A percentile compares a stretch with the other conserved stretches of the same genome.
These are phyloP conservation scores for Candida mesenterica DNA, from an alignment of 1,139 yeast genomes.

Conservation along the genomic window DNA sequence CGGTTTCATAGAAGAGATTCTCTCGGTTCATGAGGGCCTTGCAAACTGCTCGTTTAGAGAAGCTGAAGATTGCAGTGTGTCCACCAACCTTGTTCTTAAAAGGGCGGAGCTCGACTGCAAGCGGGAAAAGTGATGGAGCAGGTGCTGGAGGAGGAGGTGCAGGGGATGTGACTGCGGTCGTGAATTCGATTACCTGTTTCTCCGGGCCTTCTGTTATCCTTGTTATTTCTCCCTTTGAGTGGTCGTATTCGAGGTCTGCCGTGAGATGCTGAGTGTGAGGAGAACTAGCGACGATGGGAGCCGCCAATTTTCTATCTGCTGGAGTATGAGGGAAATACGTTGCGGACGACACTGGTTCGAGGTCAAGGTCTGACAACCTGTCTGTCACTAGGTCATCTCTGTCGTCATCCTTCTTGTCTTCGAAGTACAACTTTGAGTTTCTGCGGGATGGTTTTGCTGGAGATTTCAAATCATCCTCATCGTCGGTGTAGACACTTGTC, in stretches of 20 bases:
- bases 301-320: constrained; percentile 17
- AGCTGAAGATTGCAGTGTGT: constrained; percentile 93
- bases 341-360: constrained; percentile 61
- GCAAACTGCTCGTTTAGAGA: constrained; percentile 91
- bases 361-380: too few species aligned
- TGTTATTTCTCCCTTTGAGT: constrained; percentile 28
- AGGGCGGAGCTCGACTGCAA: constrained; percentile 83
- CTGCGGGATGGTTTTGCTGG: constrained; percentile 5
- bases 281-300: constrained; percentile 1
- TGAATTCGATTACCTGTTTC: too few species aligned
- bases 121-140: constrained; percentile 50
- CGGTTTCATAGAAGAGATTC: constrained; percentile 85
- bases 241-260: constrained; percentile 40
- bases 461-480: constrained; percentile 7
- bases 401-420: constrained; percentile 4
- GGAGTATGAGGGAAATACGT: constrained; percentile 64
- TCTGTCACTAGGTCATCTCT: constrained; percentile 1
- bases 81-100: constrained; percentile 96
- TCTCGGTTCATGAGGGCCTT: constrained; percentile 89
- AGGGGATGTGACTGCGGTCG: not conserved
- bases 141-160: not conserved
- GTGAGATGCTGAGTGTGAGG: constrained; percentile 32
- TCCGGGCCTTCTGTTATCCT: not conserved
- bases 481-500: constrained; percentile 14
- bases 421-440: constrained; percentile 6